Percentiles rank a stretch among this genome's conserved stretches.
These are phyloP conservation scores for Aspergillus quadrilineatus DNA, from an alignment of 2,329 filamentous ascomycete species.

Conservation along the genomic window DNA sequence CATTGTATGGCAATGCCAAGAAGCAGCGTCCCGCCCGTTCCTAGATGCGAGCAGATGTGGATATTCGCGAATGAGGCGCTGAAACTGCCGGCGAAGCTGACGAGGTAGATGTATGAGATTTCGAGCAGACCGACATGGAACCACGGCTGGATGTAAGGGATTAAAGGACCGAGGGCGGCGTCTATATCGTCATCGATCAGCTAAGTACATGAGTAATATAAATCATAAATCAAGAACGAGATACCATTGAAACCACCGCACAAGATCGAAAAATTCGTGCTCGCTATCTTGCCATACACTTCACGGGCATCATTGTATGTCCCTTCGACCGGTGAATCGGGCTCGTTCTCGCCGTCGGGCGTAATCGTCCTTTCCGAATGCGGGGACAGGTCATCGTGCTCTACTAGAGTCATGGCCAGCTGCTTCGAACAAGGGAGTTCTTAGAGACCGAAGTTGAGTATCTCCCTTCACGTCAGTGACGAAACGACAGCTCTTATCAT, in stretches of 20 bases:
- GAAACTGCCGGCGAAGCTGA: slow-evolving; percentile 24
- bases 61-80: slow-evolving; percentile 26
- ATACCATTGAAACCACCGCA: slow-evolving; percentile 24
- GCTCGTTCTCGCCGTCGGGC: slow-evolving; percentile 2
- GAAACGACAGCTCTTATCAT: not conserved
- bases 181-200: slow-evolving; percentile 13
- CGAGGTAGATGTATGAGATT: slow-evolving; percentile 25
- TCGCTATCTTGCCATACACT: slow-evolving; percentile 21
- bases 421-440: not conserved
- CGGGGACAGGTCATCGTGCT: not conserved
- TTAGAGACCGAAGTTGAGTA: not conserved
- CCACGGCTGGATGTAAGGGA: slow-evolving; percentile 26
- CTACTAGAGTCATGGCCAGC: not conserved
- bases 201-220: not conserved
- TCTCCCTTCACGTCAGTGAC: not conserved
- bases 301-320: slow-evolving; percentile 18
- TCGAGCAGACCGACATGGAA: slow-evolving; percentile 23
- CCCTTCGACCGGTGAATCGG: not conserved
- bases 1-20: slow-evolving; percentile 21
- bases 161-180: slow-evolving; percentile 24
- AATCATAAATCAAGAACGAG: not conserved
- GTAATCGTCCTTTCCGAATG: slow-evolving; percentile 4
- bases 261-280: slow-evolving; percentile 23
- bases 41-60: slow-evolving; percentile 24
- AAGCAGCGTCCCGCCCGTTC: slow-evolving; percentile 25